phyloP scores from a whole-genome alignment of 176 grass and related monocot species.

The Poa annua region DNA sequence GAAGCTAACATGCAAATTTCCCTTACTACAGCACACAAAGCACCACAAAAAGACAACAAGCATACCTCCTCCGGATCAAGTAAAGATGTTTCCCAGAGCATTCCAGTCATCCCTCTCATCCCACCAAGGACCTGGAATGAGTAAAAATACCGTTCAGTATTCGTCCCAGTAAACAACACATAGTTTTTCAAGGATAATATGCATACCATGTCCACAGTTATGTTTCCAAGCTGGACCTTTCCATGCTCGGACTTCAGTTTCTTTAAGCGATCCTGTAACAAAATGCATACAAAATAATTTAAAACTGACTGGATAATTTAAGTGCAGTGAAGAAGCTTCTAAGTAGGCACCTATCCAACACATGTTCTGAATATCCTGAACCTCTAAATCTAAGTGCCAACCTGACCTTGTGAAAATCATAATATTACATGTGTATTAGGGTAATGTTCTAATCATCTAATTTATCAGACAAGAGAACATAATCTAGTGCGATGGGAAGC shows the following conservation, averaged over 20 bases:
- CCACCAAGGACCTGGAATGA: conserved; percentile 88
- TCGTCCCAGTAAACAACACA: neutral
- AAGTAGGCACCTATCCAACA: neutral
- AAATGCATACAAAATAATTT: neutral
- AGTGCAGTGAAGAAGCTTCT: neutral
- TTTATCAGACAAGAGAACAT: conserved; percentile 10
- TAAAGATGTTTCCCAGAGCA: conserved; percentile 98
- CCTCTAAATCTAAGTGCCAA: neutral
- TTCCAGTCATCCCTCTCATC: conserved; percentile 98
- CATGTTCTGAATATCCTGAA: neutral
- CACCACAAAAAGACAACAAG: conserved; percentile 29
- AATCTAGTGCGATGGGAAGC: neutral
- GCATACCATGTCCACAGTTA: conserved; percentile 87
- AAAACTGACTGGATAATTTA: neutral
- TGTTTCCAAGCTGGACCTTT: conserved; percentile 98
- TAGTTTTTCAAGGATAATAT: conserved; percentile 7
- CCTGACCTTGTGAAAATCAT: neutral
- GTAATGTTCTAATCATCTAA: neutral
- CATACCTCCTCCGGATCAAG: conserved; percentile 98
- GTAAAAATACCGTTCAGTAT: conserved; percentile 30
- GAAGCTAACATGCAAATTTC: neutral
- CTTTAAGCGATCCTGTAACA: conserved; percentile 85
- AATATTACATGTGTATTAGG: neutral
- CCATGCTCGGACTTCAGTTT: conserved; percentile 90
- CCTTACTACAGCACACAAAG: neutral